These are phyloP conservation scores for Monosporozyma siamensis DNA, from an alignment of 805 yeast genomes.

Conservation along the genomic window DNA sequence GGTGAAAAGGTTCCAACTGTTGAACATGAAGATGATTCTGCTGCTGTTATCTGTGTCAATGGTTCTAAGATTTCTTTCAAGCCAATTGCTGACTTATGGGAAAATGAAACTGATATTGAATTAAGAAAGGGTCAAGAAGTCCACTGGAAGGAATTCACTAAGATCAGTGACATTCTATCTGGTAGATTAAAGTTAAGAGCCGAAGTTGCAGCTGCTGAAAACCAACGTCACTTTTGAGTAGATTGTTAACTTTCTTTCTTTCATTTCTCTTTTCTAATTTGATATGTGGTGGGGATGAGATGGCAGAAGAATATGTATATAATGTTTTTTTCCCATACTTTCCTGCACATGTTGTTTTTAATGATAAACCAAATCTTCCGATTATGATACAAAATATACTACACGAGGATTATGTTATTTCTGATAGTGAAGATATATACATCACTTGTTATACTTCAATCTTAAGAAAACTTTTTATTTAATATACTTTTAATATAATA, in stretches of 20 bases:
- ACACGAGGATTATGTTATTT: background rate
- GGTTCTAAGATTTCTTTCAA: conserved; percentile 56
- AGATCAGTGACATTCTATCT: conserved; percentile 59
- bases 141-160: conserved; percentile 58
- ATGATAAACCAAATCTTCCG: conserved; percentile 2
- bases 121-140: conserved; percentile 58
- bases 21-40: conserved; percentile 34
- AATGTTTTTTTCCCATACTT: no score
- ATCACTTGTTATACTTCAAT: no score
- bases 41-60: conserved; percentile 62
- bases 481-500: background rate
- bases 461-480: background rate
- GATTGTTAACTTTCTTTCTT: no score
- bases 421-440: no score
- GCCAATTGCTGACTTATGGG: conserved; percentile 48
- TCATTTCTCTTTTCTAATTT: background rate
- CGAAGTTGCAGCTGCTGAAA: conserved; percentile 22
- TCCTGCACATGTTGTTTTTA: no score
- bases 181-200: conserved; percentile 52
- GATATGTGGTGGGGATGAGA: no score
- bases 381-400: background rate
- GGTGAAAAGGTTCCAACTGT: conserved; percentile 41
- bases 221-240: conserved; percentile 3
- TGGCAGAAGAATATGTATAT: no score
- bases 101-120: conserved; percentile 47